These are phyloP conservation scores for Candida chauliodis DNA, from an alignment of 805 yeast genomes.

Conservation along the genomic window DNA sequence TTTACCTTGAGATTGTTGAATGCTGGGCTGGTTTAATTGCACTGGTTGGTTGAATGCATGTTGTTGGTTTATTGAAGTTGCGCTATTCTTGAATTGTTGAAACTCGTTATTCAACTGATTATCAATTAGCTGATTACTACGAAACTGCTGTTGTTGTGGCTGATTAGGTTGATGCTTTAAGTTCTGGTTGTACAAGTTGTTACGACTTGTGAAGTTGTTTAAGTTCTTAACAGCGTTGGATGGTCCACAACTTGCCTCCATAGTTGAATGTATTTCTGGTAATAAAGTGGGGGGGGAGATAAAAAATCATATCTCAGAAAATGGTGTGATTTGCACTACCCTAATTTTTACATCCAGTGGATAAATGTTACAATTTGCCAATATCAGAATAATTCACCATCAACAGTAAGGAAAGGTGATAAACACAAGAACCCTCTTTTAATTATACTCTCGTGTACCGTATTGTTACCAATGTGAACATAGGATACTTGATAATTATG, in stretches of 20 bases:
- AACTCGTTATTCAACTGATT: slow-evolving; percentile 36
- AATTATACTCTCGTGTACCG: too few relatives aligned
- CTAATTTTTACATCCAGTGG: neutral
- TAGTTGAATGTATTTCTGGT: slow-evolving; percentile 7
- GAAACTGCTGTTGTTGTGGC: slow-evolving; percentile 10
- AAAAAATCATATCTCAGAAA: neutral
- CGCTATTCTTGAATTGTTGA: slow-evolving; percentile 25
- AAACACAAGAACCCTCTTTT: too few relatives aligned
- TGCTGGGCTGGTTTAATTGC: slow-evolving; percentile 9
- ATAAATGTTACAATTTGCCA: too few relatives aligned
- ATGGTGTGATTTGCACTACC: neutral
- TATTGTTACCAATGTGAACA: too few relatives aligned
- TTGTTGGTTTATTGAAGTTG: slow-evolving; percentile 4
- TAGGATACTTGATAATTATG: too few relatives aligned
- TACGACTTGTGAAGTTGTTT: slow-evolving; percentile 38
- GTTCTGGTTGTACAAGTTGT: slow-evolving; percentile 34
- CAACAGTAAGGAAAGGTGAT: too few relatives aligned
- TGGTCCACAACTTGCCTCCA: slow-evolving; percentile 45
- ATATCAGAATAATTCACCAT: slow-evolving; percentile 10
- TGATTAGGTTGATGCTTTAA: slow-evolving; percentile 6
- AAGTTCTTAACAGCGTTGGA: slow-evolving; percentile 42
- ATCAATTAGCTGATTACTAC: slow-evolving; percentile 23
- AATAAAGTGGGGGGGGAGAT: neutral
- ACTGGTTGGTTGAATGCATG: neutral
- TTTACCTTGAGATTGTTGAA: slow-evolving; percentile 10